Evolutionary conservation across 2,329 filamentous ascomycete species (phyloP).

Genomic region (Fusarium goolgardi): DNA sequence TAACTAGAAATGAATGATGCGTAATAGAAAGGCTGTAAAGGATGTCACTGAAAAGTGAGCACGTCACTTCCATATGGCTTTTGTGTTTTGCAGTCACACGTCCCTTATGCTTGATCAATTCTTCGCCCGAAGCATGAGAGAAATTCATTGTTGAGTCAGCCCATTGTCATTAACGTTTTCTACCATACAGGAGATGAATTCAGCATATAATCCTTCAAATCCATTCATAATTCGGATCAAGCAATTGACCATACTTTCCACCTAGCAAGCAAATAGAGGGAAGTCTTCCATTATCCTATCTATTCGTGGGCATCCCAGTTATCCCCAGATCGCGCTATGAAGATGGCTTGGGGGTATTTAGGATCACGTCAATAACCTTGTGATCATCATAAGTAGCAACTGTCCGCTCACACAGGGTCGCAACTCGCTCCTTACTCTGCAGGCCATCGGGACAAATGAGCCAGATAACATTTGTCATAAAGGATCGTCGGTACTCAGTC

Average conservation of each 20-base stretch:
- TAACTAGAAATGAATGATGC: background rate
- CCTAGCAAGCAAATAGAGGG: too few species aligned
- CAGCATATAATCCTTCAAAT: too few species aligned
- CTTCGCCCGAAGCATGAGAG: background rate
- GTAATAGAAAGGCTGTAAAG: too few species aligned
- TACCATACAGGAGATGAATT: too few species aligned
- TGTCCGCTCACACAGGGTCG: constrained; percentile 50
- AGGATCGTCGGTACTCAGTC: constrained; percentile 44
- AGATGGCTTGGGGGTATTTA: constrained; percentile 12
- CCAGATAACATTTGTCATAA: constrained; percentile 47
- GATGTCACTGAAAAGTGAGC: too few species aligned
- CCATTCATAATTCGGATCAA: too few species aligned
- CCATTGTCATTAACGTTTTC: too few species aligned
- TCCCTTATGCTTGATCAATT: background rate
- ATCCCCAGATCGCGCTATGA: background rate
- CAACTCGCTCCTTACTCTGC: constrained; percentile 53
- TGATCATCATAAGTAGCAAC: constrained; percentile 54
- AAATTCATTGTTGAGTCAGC: background rate
- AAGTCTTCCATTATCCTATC: background rate
- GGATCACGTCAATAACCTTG: constrained; percentile 50
- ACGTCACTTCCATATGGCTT: background rate
- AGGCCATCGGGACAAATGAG: constrained; percentile 41
- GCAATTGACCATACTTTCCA: too few species aligned
- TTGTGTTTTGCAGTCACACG: background rate
- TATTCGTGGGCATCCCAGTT: background rate